A percentile compares a stretch with the other conserved stretches of the same genome.
Conservation (phyloP, 305 asterid genomes). For the Solanum hybrid region DNA sequence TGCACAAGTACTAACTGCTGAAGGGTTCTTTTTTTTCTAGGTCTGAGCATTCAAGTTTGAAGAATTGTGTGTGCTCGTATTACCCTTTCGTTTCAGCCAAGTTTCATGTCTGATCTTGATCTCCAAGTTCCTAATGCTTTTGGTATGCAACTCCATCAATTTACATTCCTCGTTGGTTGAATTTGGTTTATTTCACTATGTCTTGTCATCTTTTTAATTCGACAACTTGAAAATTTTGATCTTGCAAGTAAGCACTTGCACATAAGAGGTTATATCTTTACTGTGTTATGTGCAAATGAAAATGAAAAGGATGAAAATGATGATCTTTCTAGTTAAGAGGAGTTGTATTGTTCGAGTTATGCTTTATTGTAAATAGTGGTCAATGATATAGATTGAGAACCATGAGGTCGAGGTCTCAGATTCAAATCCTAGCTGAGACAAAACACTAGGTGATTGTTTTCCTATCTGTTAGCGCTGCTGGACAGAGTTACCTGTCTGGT, state of each 20-base stretch:
- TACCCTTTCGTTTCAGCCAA: background rate
- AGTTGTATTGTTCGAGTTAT: background rate
- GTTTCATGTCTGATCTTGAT: slow-evolving; percentile 19
- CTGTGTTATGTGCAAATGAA: background rate
- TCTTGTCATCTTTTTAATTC: background rate
- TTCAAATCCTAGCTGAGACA: background rate
- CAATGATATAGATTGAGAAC: background rate
- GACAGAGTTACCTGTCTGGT: background rate
- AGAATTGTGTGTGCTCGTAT: background rate
- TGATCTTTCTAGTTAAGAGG: background rate
- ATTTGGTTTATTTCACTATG: background rate
- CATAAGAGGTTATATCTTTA: no score
- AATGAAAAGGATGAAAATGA: background rate
- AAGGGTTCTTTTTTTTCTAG: background rate
- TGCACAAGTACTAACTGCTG: background rate
- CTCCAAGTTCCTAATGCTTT: slow-evolving; percentile 12
- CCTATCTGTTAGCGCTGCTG: background rate
- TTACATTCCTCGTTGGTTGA: background rate
- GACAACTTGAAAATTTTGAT: background rate
- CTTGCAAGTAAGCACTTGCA: background rate
- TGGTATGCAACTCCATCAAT: background rate
- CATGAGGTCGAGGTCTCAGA: background rate
- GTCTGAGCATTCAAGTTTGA: background rate
- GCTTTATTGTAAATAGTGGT: background rate
- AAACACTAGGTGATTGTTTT: background rate